Base-by-base conservation (phyloP, 352 stramenopile species). In the Phytophthora podocarpi region DNA sequence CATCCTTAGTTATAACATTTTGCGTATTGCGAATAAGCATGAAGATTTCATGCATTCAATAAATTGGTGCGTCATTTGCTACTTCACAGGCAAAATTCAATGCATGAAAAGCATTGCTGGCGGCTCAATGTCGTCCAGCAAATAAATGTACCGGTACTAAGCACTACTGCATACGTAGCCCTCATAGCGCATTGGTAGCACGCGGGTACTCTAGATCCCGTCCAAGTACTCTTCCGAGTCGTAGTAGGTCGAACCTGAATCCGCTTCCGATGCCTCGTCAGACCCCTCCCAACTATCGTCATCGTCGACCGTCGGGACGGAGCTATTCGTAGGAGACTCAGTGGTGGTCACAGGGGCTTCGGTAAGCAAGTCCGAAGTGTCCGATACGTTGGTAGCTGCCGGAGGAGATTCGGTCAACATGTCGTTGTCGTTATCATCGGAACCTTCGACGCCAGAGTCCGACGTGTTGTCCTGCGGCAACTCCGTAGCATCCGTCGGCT, bases 241-340 rank as follows among this genome's bases (percentile, higher is more conserved):
- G 16, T 40, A 40, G 53, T 69, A 56, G 18, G 24, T 59, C 4
- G 60, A 69, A 27, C 64, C 42, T 16, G 59, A 68, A 30, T 65
- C 47, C 11, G 18, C 23, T 5, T 59, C 35, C 5, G 28, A 41
- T 11, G 26, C 18, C 28, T 35, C 41, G 32, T 64, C 60, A n/a
- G 60, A 64, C 15, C 60, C 60, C 4, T 69, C 60, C 52, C 52
- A 64, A 12, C 41, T 30, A 23, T 53, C 53, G 9, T 57, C 37
- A 5, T 21, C 32, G 31, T 48, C 45, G n/a, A 45, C 48, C 10
- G 32, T 35, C 26, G 54, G 26, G 6, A 34, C 6, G 30, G 50
- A 13, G 34, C 26, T 8, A n/a, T 43, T 48, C 11, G 35, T 48
- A 12, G 34, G 35, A 15, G 42, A 2, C 6, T 42, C 21, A 12